A percentile compares a stretch with the other conserved stretches of the same genome.
Evolutionary conservation across 129 eudicot genomes (phyloP).

Genomic region (Erigeron canadensis): DNA sequence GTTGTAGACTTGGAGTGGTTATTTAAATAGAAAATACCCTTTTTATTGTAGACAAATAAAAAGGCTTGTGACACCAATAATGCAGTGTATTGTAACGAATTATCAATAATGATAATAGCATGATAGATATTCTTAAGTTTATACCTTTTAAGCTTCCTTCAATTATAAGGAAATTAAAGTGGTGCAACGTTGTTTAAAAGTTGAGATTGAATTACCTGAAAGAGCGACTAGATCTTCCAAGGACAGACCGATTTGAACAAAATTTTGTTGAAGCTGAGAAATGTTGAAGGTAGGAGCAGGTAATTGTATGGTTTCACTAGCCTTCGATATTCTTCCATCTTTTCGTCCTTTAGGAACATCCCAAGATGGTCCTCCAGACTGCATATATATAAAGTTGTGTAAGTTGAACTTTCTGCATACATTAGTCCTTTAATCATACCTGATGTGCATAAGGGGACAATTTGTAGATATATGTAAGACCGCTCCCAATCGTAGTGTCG

Average conservation of each 20-base stretch:
- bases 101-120: not conserved
- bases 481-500: no score
- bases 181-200: not conserved
- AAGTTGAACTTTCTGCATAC: not conserved
- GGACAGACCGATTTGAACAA: constrained; percentile 72
- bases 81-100: no score
- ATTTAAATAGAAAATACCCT: not conserved
- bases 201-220: constrained; percentile 40
- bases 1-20: not conserved
- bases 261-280: constrained; percentile 70
- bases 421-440: not conserved
- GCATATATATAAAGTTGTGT: not conserved
- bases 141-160: no score
- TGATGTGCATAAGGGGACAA: not conserved
- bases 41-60: no score
- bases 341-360: constrained; percentile 79
- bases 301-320: constrained; percentile 63
- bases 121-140: no score
- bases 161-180: not conserved
- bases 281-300: constrained; percentile 73
- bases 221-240: constrained; percentile 75
- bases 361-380: constrained; percentile 92
- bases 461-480: not conserved
- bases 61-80: no score
- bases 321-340: constrained; percentile 78